These are phyloP conservation scores for Aureobasidium pullulans DNA, from an alignment of 2,329 filamentous ascomycete species.

Conservation along the genomic window DNA sequence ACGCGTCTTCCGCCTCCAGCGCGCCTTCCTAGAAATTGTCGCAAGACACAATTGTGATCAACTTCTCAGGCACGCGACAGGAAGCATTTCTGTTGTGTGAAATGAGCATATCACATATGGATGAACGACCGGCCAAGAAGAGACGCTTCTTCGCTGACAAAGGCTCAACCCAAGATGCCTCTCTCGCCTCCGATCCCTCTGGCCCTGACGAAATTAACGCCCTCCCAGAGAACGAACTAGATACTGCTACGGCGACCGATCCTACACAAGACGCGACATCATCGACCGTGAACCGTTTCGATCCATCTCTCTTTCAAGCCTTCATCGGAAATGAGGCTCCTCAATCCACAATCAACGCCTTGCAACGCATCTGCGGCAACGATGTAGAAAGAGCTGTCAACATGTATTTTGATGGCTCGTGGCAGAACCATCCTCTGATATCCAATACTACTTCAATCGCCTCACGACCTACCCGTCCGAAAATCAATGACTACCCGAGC, in stretches of 20 bases:
- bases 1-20: conserved; percentile 17
- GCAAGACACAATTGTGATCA: background rate
- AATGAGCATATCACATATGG: conserved; percentile 32
- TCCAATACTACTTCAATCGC: background rate
- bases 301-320: conserved; percentile 47
- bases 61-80: background rate
- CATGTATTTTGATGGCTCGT: conserved; percentile 58
- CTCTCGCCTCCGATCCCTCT: conserved; percentile 25
- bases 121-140: conserved; percentile 53
- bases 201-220: conserved; percentile 27
- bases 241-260: background rate
- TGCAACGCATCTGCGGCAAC: conserved; percentile 44
- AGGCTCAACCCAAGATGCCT: conserved; percentile 23
- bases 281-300: conserved; percentile 37
- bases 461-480: background rate
- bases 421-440: conserved; percentile 34
- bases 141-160: conserved; percentile 56
- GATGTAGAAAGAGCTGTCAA: conserved; percentile 57
- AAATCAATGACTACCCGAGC: background rate
- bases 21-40: background rate
- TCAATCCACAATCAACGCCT: conserved; percentile 35
- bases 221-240: conserved; percentile 23
- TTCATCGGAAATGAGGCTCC: conserved; percentile 50
- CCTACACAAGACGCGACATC: conserved; percentile 10
- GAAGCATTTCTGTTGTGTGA: too few relatives aligned